phyloP scores from a whole-genome alignment of 108 stramenopile genomes.

The Cafeteria roenbergensis region DNA sequence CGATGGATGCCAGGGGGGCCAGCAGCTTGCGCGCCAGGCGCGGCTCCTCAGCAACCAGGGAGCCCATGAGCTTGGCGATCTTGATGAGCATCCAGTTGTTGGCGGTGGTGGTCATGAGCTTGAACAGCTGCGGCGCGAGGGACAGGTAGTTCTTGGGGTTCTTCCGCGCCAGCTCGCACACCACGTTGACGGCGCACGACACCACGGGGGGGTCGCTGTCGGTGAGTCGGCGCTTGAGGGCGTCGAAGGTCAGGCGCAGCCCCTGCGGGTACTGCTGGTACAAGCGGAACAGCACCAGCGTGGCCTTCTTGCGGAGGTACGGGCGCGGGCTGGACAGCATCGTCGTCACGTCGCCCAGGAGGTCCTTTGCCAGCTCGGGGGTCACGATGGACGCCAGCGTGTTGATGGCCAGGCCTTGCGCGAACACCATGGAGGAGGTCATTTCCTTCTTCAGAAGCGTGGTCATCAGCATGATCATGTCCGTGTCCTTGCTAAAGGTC shows the following conservation, averaged over 20 bases:
- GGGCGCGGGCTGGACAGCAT: slow-evolving; percentile 69
- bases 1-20: slow-evolving; percentile 83
- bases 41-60: slow-evolving; percentile 88
- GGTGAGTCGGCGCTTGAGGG: slow-evolving; percentile 67
- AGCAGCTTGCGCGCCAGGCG: slow-evolving; percentile 88
- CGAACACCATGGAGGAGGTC: slow-evolving; percentile 67
- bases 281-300: slow-evolving; percentile 83
- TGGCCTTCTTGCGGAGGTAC: slow-evolving; percentile 90
- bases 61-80: slow-evolving; percentile 88
- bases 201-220: slow-evolving; percentile 79
- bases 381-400: slow-evolving; percentile 91
- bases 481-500: slow-evolving; percentile 78
- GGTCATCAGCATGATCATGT: slow-evolving; percentile 88
- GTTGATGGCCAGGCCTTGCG: slow-evolving; percentile 87
- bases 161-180: slow-evolving; percentile 86
- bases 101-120: slow-evolving; percentile 69
- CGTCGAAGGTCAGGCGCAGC: slow-evolving; percentile 80
- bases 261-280: slow-evolving; percentile 97
- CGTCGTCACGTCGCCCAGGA: slow-evolving; percentile 68
- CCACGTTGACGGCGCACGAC: slow-evolving; percentile 92
- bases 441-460: slow-evolving; percentile 92
- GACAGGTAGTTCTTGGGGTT: slow-evolving; percentile 91
- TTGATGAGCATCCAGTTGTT: slow-evolving; percentile 99
- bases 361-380: slow-evolving; percentile 73
- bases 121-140: slow-evolving; percentile 91